Evolutionary conservation across 2,329 filamentous ascomycete species (phyloP).

Genomic region (Blumeria hordei): DNA sequence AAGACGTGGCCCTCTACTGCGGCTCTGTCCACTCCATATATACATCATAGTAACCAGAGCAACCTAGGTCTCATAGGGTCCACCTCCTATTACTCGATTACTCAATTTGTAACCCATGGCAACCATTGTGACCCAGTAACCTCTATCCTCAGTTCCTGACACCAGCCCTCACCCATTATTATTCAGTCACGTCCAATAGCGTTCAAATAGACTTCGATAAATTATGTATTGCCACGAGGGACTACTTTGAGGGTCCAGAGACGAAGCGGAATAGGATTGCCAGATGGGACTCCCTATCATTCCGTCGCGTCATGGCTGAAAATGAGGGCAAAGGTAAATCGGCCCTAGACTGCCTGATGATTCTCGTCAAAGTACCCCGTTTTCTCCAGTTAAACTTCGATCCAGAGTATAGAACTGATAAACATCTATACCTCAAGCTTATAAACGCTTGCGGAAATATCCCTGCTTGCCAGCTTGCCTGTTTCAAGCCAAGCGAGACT

Average conservation of each 20-base stretch:
- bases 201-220: background rate
- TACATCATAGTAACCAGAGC: too few relatives aligned
- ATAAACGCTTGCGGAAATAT: background rate
- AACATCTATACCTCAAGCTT: background rate
- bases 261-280: background rate
- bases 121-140: too few relatives aligned
- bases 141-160: too few relatives aligned
- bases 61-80: too few relatives aligned
- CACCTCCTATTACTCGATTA: too few relatives aligned
- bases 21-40: too few relatives aligned
- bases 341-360: background rate
- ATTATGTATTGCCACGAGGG: background rate
- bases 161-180: background rate
- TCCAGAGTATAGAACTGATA: background rate
- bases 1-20: too few relatives aligned
- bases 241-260: background rate
- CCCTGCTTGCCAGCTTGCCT: background rate
- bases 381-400: background rate
- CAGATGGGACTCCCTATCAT: background rate
- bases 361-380: background rate
- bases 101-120: too few relatives aligned
- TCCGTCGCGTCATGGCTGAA: background rate
- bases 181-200: background rate
- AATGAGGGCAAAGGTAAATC: background rate
- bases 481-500: background rate